These are phyloP conservation scores for Ziziphus jujuba DNA, from an alignment of 306 rosid genomes.

Conservation along the genomic window DNA sequence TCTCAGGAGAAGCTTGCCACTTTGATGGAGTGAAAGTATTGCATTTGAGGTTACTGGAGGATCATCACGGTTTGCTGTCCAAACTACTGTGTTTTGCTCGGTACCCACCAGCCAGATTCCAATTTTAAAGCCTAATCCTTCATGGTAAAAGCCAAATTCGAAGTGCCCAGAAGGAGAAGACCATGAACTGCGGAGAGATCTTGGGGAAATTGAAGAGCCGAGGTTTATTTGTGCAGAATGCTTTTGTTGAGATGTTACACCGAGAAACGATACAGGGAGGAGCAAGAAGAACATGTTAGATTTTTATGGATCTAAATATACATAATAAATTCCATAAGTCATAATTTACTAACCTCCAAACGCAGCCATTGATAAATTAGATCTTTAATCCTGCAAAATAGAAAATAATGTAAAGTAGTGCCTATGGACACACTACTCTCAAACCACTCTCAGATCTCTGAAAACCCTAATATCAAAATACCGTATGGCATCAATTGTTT, in stretches of 20 bases:
- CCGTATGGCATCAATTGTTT: too few relatives aligned
- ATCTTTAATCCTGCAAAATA: too few relatives aligned
- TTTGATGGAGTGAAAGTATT: not conserved
- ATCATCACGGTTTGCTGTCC: slow-evolving; percentile 24
- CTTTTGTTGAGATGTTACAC: not conserved
- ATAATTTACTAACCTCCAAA: too few relatives aligned
- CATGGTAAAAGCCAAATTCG: slow-evolving; percentile 7
- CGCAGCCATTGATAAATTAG: too few relatives aligned
- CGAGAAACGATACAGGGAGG: not conserved
- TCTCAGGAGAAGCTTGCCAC: not conserved
- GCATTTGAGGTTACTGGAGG: not conserved
- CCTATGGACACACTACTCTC: too few relatives aligned
- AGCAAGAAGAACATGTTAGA: too few relatives aligned
- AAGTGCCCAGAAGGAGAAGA: slow-evolving; percentile 21
- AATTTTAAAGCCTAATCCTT: slow-evolving; percentile 14
- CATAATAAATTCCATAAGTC: too few relatives aligned
- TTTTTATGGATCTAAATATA: too few relatives aligned
- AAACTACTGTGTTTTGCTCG: not conserved
- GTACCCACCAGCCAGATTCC: slow-evolving; percentile 14
- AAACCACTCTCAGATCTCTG: too few relatives aligned
- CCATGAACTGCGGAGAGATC: not conserved
- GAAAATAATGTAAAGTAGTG: too few relatives aligned
- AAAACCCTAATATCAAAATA: too few relatives aligned
- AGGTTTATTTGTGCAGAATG: not conserved
- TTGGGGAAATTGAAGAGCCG: slow-evolving; percentile 14